Base-by-base conservation (phyloP, 805 yeast species). In the Metschnikowia kofuensis region DNA sequence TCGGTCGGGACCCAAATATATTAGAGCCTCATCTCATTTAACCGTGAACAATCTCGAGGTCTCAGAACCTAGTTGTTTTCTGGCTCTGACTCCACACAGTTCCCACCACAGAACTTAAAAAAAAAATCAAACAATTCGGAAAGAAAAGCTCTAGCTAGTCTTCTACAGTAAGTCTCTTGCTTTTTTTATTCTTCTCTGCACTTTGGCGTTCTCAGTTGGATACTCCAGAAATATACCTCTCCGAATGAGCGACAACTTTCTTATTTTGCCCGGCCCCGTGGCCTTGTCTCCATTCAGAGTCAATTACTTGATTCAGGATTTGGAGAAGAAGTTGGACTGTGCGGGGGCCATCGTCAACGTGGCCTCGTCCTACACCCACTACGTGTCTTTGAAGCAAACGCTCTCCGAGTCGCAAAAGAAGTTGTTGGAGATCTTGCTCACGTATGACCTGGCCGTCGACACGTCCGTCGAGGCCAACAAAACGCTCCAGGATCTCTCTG, bases 221-320 rank as follows among this genome's bases (percentile, higher is more conserved):
- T 21, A 21, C 21, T 21, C 21, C 21, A 21, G 21, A 21, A 21
- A 21, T 21, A 21, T 21, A 21, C 21, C 21, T 21, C 21, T 21
- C 4, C 21, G 21, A 21, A 58, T 58, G 62, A 55, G 58, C 26
- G 56, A 52, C 49, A 43, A 35, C 30, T 73, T 72, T 52, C 66
- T 73, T 56, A 60, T 71, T 52, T 75, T 89, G 56, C 85, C 96
- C 40, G 99, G 99, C 50, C 96, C 97, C 42, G 80, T 79, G 63
- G 97, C 97, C 54, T 76, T 90, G 64, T 91, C 98, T 45, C 79
- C 80, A 44, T 92, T 92, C 69, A 82, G 98, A 72, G 84, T 90
- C 56, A 79, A 83, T 52, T 85, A 79, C 57, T 75, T 91, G 70
- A 75, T 82, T 56, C 75, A 81, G 55, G 89, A 84, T 61, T 81